Conservation (phyloP, 2,329 filamentous ascomycete genomes). For the Diaporthe caulivora region DNA sequence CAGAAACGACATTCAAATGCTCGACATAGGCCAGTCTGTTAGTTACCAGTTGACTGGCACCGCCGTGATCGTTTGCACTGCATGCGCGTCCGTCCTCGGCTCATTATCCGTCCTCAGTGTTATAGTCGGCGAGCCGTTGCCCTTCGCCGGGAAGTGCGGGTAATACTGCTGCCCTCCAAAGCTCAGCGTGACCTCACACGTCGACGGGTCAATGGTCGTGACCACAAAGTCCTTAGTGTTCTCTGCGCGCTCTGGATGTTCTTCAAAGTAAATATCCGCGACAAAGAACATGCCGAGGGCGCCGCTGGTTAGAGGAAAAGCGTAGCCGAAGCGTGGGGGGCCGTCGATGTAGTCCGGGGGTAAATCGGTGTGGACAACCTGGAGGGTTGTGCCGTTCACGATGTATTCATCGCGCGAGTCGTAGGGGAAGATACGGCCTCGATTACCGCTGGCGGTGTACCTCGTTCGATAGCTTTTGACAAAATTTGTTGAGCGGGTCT, state of each 20-base stretch:
- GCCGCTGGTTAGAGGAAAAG: not conserved
- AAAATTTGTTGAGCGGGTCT: not conserved
- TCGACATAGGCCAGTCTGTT: not conserved
- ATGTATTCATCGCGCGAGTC: not conserved
- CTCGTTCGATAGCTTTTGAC: constrained; percentile 16
- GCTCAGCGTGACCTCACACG: constrained; percentile 13
- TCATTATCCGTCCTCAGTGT: not conserved
- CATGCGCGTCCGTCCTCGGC: not conserved
- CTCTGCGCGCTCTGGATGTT: constrained; percentile 1
- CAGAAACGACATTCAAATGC: not conserved
- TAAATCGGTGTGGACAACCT: not conserved
- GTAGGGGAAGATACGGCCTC: constrained; percentile 10
- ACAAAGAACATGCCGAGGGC: constrained; percentile 1
- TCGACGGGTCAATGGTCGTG: not conserved
- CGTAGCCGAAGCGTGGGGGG: not conserved
- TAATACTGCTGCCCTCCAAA: not conserved
- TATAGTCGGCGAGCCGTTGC: not conserved
- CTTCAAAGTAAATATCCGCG: not conserved
- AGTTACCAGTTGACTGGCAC: not conserved
- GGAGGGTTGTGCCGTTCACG: not conserved
- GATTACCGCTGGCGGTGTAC: not conserved
- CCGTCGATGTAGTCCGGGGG: not conserved
- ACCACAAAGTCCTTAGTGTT: constrained; percentile 1
- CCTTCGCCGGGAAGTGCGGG: not conserved
- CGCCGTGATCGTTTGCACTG: not conserved